Evolutionary conservation across 345 rosid species (phyloP), one percentile per base, ranked within the genome.

Genomic region (Citrus maxima): DNA sequence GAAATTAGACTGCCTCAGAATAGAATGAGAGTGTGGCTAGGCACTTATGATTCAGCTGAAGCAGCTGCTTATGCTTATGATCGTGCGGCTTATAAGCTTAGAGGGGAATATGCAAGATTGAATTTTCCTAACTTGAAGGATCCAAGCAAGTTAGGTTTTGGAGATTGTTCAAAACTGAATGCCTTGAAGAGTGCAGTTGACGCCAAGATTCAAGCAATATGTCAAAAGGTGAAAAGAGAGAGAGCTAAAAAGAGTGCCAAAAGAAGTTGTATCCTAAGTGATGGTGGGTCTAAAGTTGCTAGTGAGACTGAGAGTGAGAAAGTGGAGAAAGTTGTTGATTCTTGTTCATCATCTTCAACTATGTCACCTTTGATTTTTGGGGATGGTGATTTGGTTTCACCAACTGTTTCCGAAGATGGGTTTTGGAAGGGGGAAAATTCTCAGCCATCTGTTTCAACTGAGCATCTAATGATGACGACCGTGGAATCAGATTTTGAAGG

Each of bases 31-130:
- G 94, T 96, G 27, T 94, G 99, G 99, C 81, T 96, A 42, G 99
- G 99, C 10, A 96, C 99, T 76, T 96, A 91, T 24, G 97, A 93
- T 18, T 89, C 97, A 2, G 94, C 98, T 0, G 95, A 96, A 82
- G 92, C 98, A 21, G 99, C 98, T 5, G 98, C 98, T 32, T 94
- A 89, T 70, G 98, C 99, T 46, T 96, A 96, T 68, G 99, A 96
- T 75, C 89, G 95, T n/a, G 99, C 98, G 4, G 99, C 99, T n/a
- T 93, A 94, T 66, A 94, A 94, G 85, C 94, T 96, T 14, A 83
- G 99, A 51, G 98, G 99, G 14, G 98, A 96, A 73, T 94, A 96
- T 73, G 99, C 99, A 1, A 84, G 95, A 65, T 82, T 94, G 79
- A 96, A 96, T 77, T 96, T 96, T 78, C 98, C 98, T 0, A 90